A percentile compares a stretch with the other conserved stretches of the same genome.
phyloP scores from a whole-genome alignment of 495 filamentous ascomycete genomes.

The Xylaria acuta region DNA sequence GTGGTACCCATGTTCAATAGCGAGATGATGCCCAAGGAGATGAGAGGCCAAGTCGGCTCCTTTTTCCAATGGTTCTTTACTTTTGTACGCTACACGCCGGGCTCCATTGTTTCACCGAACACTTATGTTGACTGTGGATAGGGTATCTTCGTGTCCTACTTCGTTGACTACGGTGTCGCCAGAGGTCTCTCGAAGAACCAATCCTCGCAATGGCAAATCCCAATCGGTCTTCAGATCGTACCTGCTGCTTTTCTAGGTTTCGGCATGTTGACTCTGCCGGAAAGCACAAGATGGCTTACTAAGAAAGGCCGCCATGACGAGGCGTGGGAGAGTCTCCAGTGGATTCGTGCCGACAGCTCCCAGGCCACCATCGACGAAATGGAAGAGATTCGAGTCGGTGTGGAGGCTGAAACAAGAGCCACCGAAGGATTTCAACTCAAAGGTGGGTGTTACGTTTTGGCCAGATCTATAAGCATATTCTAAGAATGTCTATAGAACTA shows the following conservation, averaged over 20 bases:
- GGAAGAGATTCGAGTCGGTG: slow-evolving; percentile 48
- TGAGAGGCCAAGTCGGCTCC: slow-evolving; percentile 58
- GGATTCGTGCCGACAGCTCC: slow-evolving; percentile 54
- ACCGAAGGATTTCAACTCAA: slow-evolving; percentile 35
- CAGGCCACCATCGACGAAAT: slow-evolving; percentile 46
- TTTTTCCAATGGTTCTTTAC: slow-evolving; percentile 51
- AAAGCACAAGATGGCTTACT: slow-evolving; percentile 58
- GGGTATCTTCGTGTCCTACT: slow-evolving; percentile 60
- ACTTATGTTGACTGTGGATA: slow-evolving; percentile 22
- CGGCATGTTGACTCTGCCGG: slow-evolving; percentile 54
- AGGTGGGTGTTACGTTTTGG: slow-evolving; percentile 16
- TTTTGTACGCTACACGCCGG: slow-evolving; percentile 23
- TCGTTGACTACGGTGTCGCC: slow-evolving; percentile 57
- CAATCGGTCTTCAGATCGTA: slow-evolving; percentile 56
- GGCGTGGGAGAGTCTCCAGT: slow-evolving; percentile 52
- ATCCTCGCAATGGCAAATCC: slow-evolving; percentile 59
- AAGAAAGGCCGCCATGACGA: slow-evolving; percentile 56
- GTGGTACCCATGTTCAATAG: slow-evolving; percentile 62
- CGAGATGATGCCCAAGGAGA: slow-evolving; percentile 61
- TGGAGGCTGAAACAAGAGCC: slow-evolving; percentile 46
- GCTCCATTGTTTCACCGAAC: neutral
- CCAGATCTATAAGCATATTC: neutral
- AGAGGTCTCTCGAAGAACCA: slow-evolving; percentile 40
- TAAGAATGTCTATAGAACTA: slow-evolving; percentile 38
- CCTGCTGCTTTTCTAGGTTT: slow-evolving; percentile 52